phyloP scores from a whole-genome alignment of 2,329 filamentous ascomycete species.

The Aspergillus sp. region DNA sequence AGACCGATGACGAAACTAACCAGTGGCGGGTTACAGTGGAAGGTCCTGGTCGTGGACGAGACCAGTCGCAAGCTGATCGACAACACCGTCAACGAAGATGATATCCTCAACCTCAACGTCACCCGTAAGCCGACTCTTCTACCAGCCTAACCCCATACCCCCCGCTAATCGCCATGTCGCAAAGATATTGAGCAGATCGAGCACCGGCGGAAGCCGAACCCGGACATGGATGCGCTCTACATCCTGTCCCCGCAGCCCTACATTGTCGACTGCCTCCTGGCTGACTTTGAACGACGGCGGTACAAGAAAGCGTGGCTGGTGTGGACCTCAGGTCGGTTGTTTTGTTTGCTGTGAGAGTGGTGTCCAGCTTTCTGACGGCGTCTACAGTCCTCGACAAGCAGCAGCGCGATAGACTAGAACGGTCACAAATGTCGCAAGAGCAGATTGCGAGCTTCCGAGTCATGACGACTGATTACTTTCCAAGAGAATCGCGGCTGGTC shows the following conservation, averaged over 20 bases:
- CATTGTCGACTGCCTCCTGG: conserved; percentile 89
- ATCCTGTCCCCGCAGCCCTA: conserved; percentile 81
- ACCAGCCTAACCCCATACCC: conserved; percentile 8
- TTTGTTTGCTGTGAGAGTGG: conserved; percentile 6
- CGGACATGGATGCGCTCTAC: conserved; percentile 93
- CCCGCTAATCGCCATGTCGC: conserved; percentile 11
- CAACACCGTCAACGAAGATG: conserved; percentile 90
- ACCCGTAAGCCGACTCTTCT: conserved; percentile 64
- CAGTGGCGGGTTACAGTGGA: conserved; percentile 66
- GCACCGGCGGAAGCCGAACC: conserved; percentile 75
- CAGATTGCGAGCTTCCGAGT: conserved; percentile 79
- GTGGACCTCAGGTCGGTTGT: conserved; percentile 69
- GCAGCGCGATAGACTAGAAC: conserved; percentile 72
- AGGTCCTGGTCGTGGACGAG: conserved; percentile 88
- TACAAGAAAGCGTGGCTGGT: conserved; percentile 79
- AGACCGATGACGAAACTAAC: conserved; percentile 28
- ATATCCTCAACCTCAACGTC: conserved; percentile 94
- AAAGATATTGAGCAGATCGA: conserved; percentile 93
- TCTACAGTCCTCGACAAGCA: conserved; percentile 64
- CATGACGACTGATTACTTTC: conserved; percentile 83
- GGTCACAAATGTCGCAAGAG: conserved; percentile 65
- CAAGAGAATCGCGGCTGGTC: conserved; percentile 84
- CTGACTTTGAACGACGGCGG: conserved; percentile 80
- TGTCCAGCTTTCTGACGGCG: conserved; percentile 19
- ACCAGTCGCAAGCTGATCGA: conserved; percentile 80